Percentiles rank a stretch among this genome's conserved stretches.
Conservation (phyloP, 2,329 filamentous ascomycete genomes). For the Colletotrichum plurivorum region DNA sequence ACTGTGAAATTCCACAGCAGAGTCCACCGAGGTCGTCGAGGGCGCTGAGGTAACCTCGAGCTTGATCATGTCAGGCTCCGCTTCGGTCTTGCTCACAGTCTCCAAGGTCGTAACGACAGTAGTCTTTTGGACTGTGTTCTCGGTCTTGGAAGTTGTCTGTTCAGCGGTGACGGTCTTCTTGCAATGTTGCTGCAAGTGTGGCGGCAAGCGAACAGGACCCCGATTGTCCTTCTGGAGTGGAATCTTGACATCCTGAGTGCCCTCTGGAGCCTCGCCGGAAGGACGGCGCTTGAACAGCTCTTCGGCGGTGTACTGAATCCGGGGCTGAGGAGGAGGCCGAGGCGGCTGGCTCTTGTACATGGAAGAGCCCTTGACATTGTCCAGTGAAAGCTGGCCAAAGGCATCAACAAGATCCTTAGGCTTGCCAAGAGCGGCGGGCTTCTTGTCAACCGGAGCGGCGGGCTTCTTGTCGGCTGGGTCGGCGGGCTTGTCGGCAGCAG, state of each 20-base stretch:
- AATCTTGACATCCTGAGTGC: slow-evolving; percentile 28
- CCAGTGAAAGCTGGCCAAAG: slow-evolving; percentile 22
- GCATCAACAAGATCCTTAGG: slow-evolving; percentile 11
- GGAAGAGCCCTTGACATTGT: slow-evolving; percentile 20
- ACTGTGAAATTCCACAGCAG: neutral
- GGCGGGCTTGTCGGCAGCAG: neutral
- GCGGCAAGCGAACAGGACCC: neutral
- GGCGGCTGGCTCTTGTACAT: slow-evolving; percentile 27
- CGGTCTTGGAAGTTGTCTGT: neutral
- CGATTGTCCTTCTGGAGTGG: neutral
- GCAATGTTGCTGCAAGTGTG: neutral
- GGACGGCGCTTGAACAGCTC: slow-evolving; percentile 12
- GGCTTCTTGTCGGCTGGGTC: neutral
- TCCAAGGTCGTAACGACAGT: neutral
- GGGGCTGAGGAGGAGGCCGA: neutral
- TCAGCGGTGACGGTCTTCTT: neutral
- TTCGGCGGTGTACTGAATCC: slow-evolving; percentile 17
- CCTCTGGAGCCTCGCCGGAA: slow-evolving; percentile 14
- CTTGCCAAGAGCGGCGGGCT: neutral
- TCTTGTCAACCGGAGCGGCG: neutral
- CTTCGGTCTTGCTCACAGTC: neutral
- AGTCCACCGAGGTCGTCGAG: neutral
- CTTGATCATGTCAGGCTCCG: neutral
- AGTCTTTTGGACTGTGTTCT: neutral
- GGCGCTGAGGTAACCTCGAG: neutral